Evolutionary conservation across 495 filamentous ascomycete genomes (phyloP).

Genomic region (Penicillium simplicissimum): DNA sequence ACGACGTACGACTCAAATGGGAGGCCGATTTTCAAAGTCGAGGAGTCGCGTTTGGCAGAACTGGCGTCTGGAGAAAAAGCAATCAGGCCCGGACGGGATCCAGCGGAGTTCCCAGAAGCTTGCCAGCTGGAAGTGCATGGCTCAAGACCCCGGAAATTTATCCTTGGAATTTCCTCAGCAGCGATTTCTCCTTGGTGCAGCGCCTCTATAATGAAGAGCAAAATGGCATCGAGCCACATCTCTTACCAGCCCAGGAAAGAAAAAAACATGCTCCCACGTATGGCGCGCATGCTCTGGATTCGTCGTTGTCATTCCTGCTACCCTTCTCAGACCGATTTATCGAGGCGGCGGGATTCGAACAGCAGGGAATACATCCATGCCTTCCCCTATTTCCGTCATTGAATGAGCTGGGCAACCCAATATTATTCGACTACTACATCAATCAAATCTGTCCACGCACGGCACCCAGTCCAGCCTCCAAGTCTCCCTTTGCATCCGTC

Average conservation of each 20-base stretch:
- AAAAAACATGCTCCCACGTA: not conserved
- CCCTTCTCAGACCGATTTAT: not conserved
- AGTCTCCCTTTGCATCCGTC: slow-evolving; percentile 19
- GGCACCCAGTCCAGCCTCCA: slow-evolving; percentile 1
- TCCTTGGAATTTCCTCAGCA: not conserved
- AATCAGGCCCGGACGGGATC: not conserved
- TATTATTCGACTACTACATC: slow-evolving; percentile 16
- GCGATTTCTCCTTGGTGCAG: not conserved
- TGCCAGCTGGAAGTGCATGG: not conserved
- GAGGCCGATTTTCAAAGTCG: not conserved
- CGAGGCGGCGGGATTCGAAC: not conserved
- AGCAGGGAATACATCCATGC: not conserved
- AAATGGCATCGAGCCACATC: not conserved
- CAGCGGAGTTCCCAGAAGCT: not conserved
- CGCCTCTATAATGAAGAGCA: not conserved
- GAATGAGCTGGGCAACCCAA: slow-evolving; percentile 1
- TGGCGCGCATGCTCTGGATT: not conserved
- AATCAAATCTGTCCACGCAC: slow-evolving; percentile 15
- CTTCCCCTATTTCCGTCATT: slow-evolving; percentile 7
- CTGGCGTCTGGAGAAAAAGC: not conserved
- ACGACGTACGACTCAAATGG: not conserved
- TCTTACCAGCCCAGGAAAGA: not conserved
- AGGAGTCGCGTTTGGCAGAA: slow-evolving; percentile 1
- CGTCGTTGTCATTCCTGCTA: not conserved
- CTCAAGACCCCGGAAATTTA: not conserved